Conservation (phyloP, 2,329 filamentous ascomycete genomes). For the Colletotrichum brevisporum region DNA sequence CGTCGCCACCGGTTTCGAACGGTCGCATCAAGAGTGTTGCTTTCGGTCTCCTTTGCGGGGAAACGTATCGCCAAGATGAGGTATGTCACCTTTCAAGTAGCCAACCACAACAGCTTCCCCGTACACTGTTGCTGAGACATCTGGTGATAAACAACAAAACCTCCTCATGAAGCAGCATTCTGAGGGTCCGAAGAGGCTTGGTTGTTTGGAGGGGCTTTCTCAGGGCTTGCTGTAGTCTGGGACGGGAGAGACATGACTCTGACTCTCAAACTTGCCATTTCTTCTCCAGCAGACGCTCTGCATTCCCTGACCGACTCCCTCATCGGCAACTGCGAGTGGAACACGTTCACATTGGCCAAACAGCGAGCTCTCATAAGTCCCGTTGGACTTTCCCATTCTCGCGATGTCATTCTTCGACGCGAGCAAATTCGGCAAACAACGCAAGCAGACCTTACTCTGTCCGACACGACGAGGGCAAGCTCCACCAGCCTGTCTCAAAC, state of each 20-base stretch:
- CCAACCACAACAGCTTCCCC: neutral
- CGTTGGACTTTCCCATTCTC: neutral
- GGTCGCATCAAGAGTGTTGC: neutral
- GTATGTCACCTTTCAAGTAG: neutral
- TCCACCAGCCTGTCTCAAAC: constrained; percentile 7
- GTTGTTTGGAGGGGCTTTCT: neutral
- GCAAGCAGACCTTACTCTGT: neutral
- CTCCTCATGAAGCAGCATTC: neutral
- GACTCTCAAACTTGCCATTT: constrained; percentile 11
- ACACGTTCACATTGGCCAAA: constrained; percentile 7
- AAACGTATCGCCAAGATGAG: neutral
- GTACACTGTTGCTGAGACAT: neutral
- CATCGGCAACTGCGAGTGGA: neutral
- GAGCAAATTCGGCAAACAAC: constrained; percentile 5
- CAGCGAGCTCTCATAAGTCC: neutral
- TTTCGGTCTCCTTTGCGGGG: neutral
- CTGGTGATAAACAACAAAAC: neutral
- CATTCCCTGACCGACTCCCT: constrained; percentile 12
- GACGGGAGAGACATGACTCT: constrained; percentile 15
- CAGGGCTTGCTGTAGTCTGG: neutral
- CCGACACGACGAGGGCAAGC: neutral
- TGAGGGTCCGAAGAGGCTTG: neutral
- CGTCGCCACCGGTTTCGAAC: neutral
- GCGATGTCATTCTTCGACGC: constrained; percentile 22
- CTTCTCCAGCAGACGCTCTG: constrained; percentile 1